Base-by-base conservation (phyloP, 2,329 filamentous ascomycete species). In the Phyllosticta capitalensis region DNA sequence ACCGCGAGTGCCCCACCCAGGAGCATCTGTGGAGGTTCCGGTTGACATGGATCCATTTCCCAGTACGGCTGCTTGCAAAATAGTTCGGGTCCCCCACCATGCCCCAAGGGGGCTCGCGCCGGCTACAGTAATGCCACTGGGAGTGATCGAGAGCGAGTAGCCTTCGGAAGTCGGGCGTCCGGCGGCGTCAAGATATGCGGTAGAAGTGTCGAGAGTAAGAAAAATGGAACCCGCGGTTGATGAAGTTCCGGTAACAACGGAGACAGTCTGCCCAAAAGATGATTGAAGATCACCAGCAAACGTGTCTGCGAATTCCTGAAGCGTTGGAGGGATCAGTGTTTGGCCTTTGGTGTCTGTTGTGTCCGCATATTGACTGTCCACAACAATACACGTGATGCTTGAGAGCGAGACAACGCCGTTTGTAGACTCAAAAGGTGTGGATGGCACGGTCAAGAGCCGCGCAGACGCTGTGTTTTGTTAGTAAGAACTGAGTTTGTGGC, bases 71-170 rank as follows among this genome's bases (percentile, higher is more conserved):
- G 77, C 79, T 63, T 84, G 82, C 3, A 84, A 65, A 9, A 84
- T 63, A 1, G 81, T 79, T 30, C 81, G 74, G 0, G 81, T 83
- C 45, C 77, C 81, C 82, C 82, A 84, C 78, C 79, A 84, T 56
- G 75, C 77, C 9, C 82, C 82, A 5, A 82, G 72, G 0, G 81
- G 76, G 55, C 79, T 81, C 6, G 80, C 79, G 1, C 81, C 81
- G 2, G 71, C 70, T 63, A 84, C 78, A n/a, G 54, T 54, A 4
- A 60, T 38, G 12, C 49, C 10, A 68, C 71, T 64, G 5, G 65
- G 59, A 17, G 70, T 71, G 3, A 81, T 69, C 10, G 72, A 69
- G 10, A 83, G 68, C 3, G 70, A 69, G 66, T 83, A 81, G 7
- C 75, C 79, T 65, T 83, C 80, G 0, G 58, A 28, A 3, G 53